Percentiles rank a stretch among this genome's conserved stretches.
Evolutionary conservation across 768 basidiomycete genomes (phyloP).

Genomic region (Tylopilus felleus): DNA sequence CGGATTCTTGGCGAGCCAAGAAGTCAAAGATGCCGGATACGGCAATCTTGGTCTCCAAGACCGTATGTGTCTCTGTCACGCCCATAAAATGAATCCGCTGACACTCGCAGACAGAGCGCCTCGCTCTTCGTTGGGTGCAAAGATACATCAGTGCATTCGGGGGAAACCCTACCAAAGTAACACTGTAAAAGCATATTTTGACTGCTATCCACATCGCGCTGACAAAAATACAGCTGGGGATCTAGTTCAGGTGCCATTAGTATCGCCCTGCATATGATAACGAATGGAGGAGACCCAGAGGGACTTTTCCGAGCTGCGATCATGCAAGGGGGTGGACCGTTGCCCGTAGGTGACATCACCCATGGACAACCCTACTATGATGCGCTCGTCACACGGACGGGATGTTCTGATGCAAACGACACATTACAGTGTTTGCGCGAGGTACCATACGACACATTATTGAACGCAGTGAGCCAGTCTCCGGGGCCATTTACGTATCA

Average conservation of each 20-base stretch:
- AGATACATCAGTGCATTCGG: slow-evolving; percentile 58
- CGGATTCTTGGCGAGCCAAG: slow-evolving; percentile 41
- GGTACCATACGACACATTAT: slow-evolving; percentile 29
- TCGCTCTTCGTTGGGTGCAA: slow-evolving; percentile 54
- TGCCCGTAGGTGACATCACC: slow-evolving; percentile 21
- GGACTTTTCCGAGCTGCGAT: slow-evolving; percentile 12
- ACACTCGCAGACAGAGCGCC: slow-evolving; percentile 22
- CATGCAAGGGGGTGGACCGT: slow-evolving; percentile 43
- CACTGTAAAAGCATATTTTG: slow-evolving; percentile 14
- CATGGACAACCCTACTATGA: slow-evolving; percentile 29
- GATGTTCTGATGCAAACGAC: slow-evolving; percentile 28
- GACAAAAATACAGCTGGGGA: slow-evolving; percentile 24
- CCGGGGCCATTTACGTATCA: slow-evolving; percentile 19
- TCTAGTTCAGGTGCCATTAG: slow-evolving; percentile 37
- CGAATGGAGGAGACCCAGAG: slow-evolving; percentile 20
- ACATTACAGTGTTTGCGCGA: slow-evolving; percentile 34
- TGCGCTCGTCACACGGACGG: slow-evolving; percentile 25
- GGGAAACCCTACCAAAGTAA: slow-evolving; percentile 48
- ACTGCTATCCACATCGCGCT: neutral
- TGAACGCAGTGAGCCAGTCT: slow-evolving; percentile 32
- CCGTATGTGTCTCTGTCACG: slow-evolving; percentile 18
- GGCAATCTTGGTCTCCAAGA: slow-evolving; percentile 52
- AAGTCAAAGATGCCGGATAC: slow-evolving; percentile 38
- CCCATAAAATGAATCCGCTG: neutral
- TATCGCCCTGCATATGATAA: slow-evolving; percentile 28